Evolutionary conservation across 164 flowering plant species (phyloP), one percentile per base, ranked within the genome.

Genomic region (Umbilicus rupestris): DNA sequence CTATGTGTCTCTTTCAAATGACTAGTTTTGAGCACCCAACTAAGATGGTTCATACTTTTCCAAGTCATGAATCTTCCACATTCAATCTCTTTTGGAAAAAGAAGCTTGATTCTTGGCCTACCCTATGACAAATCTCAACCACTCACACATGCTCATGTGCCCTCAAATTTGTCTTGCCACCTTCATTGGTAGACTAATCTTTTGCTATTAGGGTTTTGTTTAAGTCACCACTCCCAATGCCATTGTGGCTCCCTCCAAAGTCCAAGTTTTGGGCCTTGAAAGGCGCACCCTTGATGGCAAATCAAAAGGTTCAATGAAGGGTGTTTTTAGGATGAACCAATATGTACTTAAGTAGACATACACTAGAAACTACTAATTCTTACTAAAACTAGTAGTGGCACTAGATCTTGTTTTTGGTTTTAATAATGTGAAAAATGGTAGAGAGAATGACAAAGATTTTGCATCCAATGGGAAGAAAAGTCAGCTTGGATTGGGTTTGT

Each of bases 41-140:
- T n/a, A n/a, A n/a, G n/a, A n/a, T n/a, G n/a, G n/a, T 41, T 41
- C 58, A 22, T 22, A 24, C 58, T 52, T 52, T 52, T 52, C 58
- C 58, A 52, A 7, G 28, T 26, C 15, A 52, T 24, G 58, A 52
- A 52, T 52, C 58, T 52, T 52, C 58, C 29, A 22, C 58, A 52
- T 52, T 22, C 58, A 24, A 52, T 22, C 58, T 20, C 58, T 50
- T 50, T 50, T 24, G 12, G 29, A 50, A 24, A 9, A 52, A 22
- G 24, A 24, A 49, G 26, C 17, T n/a, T 49, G 55, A 49, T 16
- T 49, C 24, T 52, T 52, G 14, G 28, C 58, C 58, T 24, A 24
- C 58, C 58, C 30, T 10, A 52, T 52, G 28, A 52, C 29, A 24
- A 52, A 52, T 22, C 58, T 26, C 58, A 52, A 52, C 58, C 30